Conservation (phyloP, 2,329 filamentous ascomycete genomes). For the Xenoacremonium recifei region DNA sequence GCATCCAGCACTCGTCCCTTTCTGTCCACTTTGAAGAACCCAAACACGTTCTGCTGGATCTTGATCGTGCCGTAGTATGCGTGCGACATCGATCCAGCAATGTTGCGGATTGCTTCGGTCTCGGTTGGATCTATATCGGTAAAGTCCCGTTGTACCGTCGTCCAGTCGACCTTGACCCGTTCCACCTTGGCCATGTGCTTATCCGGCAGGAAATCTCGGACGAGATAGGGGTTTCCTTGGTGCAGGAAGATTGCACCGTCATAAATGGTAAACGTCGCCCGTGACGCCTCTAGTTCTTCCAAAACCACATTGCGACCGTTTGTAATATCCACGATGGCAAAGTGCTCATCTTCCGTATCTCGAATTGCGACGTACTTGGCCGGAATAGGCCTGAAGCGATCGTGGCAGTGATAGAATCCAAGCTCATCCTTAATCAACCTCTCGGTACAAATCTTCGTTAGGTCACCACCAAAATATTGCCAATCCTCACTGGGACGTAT, state of each 20-base stretch:
- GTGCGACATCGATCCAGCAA: constrained; percentile 59
- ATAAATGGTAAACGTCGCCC: constrained; percentile 95
- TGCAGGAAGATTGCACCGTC: constrained; percentile 97
- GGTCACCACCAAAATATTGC: constrained; percentile 74
- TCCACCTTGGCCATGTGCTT: constrained; percentile 83
- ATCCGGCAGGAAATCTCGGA: constrained; percentile 83
- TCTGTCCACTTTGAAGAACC: constrained; percentile 96
- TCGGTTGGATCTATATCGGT: constrained; percentile 93
- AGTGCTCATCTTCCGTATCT: constrained; percentile 86
- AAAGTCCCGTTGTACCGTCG: constrained; percentile 86
- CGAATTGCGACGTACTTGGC: constrained; percentile 83
- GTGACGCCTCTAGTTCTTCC: constrained; percentile 92
- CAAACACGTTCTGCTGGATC: constrained; percentile 86
- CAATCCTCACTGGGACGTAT: constrained; percentile 75
- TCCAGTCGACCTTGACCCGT: constrained; percentile 91
- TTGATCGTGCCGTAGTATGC: constrained; percentile 87
- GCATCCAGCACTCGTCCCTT: constrained; percentile 84
- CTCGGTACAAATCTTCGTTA: constrained; percentile 69
- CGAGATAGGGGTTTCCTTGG: constrained; percentile 89
- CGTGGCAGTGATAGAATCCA: constrained; percentile 88
- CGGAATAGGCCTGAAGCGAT: constrained; percentile 81
- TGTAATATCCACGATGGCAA: constrained; percentile 87
- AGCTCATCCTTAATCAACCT: constrained; percentile 70
- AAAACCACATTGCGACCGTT: constrained; percentile 80
- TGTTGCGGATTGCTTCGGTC: constrained; percentile 79